Evolutionary conservation across 441 rosid species (phyloP).

Genomic region (Flueggea neowawraea): DNA sequence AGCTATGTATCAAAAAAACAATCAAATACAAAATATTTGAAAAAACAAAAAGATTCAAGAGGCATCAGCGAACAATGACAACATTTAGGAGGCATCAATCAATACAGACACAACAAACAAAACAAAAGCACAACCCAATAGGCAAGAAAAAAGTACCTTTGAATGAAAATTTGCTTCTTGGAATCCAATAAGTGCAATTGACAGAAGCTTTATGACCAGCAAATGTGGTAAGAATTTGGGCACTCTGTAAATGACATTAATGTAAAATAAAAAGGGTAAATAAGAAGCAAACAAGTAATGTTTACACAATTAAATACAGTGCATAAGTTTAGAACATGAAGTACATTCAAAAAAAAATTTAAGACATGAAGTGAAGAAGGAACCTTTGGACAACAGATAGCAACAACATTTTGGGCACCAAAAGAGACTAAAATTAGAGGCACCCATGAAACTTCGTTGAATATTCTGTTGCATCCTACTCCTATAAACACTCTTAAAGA

Average conservation of each 20-base stretch:
- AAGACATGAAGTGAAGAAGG: neutral
- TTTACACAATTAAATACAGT: neutral
- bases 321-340: too few relatives aligned
- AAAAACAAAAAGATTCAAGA: neutral
- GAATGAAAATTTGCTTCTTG: constrained; percentile 71
- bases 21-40: neutral
- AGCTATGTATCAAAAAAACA: too few relatives aligned
- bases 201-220: constrained; percentile 85
- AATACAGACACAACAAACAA: too few relatives aligned
- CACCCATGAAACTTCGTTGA: constrained; percentile 95
- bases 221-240: constrained; percentile 86
- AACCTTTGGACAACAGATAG: constrained; percentile 78
- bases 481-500: constrained; percentile 54
- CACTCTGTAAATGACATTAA: constrained; percentile 47
- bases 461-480: constrained; percentile 94
- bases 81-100: neutral
- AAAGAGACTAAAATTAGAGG: constrained; percentile 72
- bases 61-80: too few relatives aligned
- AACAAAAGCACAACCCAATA: neutral
- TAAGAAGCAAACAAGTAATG: neutral
- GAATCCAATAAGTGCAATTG: constrained; percentile 95
- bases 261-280: constrained; percentile 1
- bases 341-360: too few relatives aligned
- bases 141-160: constrained; percentile 40
- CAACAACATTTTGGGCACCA: constrained; percentile 88